Evolutionary conservation across 257 asterid genomes (phyloP).

Genomic region (Jacaranda copaia): DNA sequence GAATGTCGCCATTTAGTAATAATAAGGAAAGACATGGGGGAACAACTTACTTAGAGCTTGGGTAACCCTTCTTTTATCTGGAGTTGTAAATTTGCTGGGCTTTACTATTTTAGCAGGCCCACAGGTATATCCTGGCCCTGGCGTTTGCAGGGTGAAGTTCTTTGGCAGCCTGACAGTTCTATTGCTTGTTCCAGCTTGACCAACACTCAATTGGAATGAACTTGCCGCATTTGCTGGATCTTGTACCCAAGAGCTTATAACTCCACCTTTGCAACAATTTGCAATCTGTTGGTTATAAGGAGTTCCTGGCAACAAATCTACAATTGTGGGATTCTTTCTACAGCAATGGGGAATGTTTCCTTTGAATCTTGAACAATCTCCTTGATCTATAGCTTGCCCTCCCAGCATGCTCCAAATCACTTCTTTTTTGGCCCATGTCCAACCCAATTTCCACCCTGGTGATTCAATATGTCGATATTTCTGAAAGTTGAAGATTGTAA

Average conservation of each 20-base stretch:
- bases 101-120: conserved; percentile 51
- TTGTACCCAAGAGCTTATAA: conserved; percentile 57
- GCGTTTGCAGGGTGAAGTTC: conserved; percentile 56
- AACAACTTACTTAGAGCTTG: conserved; percentile 64
- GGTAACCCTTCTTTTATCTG: conserved; percentile 59
- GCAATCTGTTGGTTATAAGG: conserved; percentile 60
- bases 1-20: too few species aligned
- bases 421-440: conserved; percentile 67
- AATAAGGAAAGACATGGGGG: not conserved
- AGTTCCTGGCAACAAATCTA: conserved; percentile 57
- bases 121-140: conserved; percentile 68
- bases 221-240: conserved; percentile 48
- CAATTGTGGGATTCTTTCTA: conserved; percentile 49
- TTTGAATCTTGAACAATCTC: conserved; percentile 64
- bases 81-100: conserved; percentile 45
- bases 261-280: conserved; percentile 70
- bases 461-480: conserved; percentile 51
- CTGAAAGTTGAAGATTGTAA: conserved; percentile 57
- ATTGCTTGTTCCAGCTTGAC: conserved; percentile 56
- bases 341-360: conserved; percentile 61
- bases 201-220: conserved; percentile 57
- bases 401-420: conserved; percentile 62
- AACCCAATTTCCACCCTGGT: conserved; percentile 66
- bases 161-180: conserved; percentile 53
- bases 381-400: conserved; percentile 61